A percentile compares a stretch with the other conserved stretches of the same genome.
phyloP scores from a whole-genome alignment of 176 grass and related monocot genomes.

The Rhynchospora breviuscula region DNA sequence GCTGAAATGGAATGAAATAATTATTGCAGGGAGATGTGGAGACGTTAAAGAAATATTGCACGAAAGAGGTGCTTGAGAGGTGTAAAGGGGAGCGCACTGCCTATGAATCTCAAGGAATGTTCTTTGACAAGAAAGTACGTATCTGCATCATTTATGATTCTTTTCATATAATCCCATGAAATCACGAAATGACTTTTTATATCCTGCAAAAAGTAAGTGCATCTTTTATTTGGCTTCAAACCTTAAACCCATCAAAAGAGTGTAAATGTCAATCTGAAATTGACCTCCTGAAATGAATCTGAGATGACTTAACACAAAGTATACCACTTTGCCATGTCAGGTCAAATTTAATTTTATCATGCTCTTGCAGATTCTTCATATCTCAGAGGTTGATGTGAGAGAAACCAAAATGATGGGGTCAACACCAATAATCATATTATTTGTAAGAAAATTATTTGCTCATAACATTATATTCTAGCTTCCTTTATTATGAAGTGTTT shows the following conservation, averaged over 20 bases:
- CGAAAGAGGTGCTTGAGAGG: constrained; percentile 79
- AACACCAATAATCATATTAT: constrained; percentile 59
- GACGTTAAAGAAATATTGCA: constrained; percentile 75
- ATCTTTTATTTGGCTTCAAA: background rate
- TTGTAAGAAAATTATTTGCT: constrained; percentile 37
- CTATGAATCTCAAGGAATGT: constrained; percentile 80
- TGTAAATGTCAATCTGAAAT: background rate
- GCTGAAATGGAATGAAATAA: constrained; percentile 3
- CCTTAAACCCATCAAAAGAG: background rate
- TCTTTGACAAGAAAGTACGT: constrained; percentile 87
- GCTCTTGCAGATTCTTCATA: constrained; percentile 76
- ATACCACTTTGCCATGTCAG: background rate
- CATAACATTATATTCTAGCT: background rate
- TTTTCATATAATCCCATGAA: background rate
- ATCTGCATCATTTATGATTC: constrained; percentile 2
- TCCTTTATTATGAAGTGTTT: constrained; percentile 12
- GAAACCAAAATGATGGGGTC: constrained; percentile 99
- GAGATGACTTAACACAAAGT: background rate
- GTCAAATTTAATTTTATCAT: constrained; percentile 14
- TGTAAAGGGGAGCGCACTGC: constrained; percentile 82
- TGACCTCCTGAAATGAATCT: background rate
- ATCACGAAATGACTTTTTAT: background rate
- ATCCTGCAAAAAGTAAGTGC: background rate
- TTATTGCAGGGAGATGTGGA: constrained; percentile 21
- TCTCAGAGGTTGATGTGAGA: constrained; percentile 82